Conservation (phyloP, 495 filamentous ascomycete genomes). For the Hapsidospora chrysogenum region DNA sequence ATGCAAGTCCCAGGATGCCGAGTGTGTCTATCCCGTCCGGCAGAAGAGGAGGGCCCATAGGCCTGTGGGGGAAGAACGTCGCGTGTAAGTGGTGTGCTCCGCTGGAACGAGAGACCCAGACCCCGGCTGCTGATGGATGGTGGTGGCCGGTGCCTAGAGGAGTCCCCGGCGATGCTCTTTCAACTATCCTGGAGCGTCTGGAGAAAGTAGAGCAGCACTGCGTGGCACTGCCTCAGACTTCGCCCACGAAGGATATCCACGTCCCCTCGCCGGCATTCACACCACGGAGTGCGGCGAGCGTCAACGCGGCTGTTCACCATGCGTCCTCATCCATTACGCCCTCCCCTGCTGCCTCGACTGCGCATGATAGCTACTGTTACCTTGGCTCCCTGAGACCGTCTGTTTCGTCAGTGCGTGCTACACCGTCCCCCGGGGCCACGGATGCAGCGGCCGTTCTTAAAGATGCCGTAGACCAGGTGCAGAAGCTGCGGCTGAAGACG, state of each 20-base stretch:
- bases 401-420: too few relatives aligned
- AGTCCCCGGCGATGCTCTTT: not conserved
- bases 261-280: too few relatives aligned
- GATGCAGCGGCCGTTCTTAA: not conserved
- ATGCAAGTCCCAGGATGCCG: not conserved
- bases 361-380: too few relatives aligned
- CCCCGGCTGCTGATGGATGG: too few relatives aligned
- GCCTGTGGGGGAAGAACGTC: not conserved
- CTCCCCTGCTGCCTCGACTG: too few relatives aligned
- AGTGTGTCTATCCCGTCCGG: not conserved
- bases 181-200: not conserved
- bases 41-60: not conserved
- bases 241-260: too few relatives aligned
- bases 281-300: too few relatives aligned
- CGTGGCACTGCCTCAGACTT: not conserved
- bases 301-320: too few relatives aligned
- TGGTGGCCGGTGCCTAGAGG: too few relatives aligned
- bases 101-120: not conserved
- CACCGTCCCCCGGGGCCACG: too few relatives aligned
- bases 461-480: not conserved
- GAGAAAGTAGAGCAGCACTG: not conserved
- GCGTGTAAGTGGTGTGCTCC: not conserved
- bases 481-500: not conserved
- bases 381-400: too few relatives aligned
- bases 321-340: too few relatives aligned